A percentile compares a stretch with the other conserved stretches of the same genome.
Evolutionary conservation across 306 rosid species (phyloP).

Genomic region (Vicia villosa): DNA sequence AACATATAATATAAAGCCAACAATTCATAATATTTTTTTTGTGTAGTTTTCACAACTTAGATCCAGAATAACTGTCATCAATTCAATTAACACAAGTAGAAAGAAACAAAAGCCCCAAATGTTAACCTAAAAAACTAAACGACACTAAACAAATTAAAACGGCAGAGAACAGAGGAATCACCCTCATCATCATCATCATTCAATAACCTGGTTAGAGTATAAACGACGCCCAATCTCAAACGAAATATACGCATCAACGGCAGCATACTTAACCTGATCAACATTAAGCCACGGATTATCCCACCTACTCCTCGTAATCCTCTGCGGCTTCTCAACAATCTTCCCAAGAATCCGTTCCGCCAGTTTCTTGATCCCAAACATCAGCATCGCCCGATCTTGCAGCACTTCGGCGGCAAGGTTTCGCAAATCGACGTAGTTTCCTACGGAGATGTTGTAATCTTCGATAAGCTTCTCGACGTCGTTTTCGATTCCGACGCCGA

Average conservation of each 20-base stretch:
- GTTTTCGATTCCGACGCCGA: constrained; percentile 31
- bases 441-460: constrained; percentile 8
- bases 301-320: constrained; percentile 30
- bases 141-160: background rate
- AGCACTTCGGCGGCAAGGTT: constrained; percentile 21
- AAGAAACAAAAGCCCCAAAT: too few relatives aligned
- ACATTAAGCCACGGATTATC: constrained; percentile 19
- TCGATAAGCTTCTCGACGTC: constrained; percentile 24
- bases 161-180: too few relatives aligned
- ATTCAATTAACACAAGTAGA: too few relatives aligned
- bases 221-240: background rate
- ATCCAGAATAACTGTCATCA: too few relatives aligned
- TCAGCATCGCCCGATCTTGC: background rate
- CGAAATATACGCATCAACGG: background rate
- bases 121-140: background rate
- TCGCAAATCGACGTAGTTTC: constrained; percentile 4
- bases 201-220: background rate
- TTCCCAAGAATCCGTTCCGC: background rate
- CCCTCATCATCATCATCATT: too few relatives aligned
- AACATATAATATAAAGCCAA: too few relatives aligned
- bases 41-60: too few relatives aligned
- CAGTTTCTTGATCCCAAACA: background rate
- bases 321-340: constrained; percentile 30
- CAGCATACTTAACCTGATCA: constrained; percentile 32
- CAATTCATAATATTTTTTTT: too few relatives aligned